Evolutionary conservation across 1,139 yeast species (phyloP).

Genomic region (Debaryomycetaceae sp.): DNA sequence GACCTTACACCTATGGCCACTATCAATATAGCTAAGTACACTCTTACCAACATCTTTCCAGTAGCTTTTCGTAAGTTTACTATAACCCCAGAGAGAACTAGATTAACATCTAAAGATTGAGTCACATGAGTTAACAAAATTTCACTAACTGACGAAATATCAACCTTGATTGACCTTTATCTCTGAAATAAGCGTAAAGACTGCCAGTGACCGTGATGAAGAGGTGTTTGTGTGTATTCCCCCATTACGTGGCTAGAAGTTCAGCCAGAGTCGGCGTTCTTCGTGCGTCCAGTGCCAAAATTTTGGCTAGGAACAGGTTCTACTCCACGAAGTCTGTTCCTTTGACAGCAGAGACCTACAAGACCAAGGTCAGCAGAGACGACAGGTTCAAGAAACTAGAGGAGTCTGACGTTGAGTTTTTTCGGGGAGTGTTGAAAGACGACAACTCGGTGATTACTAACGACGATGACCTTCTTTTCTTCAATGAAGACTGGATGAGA

Average conservation of each 20-base stretch:
- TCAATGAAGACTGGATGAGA: slow-evolving; percentile 95
- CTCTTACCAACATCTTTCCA: not conserved
- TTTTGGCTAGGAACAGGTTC: not conserved
- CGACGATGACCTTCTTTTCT: slow-evolving; percentile 62
- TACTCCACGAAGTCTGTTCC: slow-evolving; percentile 45
- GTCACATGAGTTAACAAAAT: not conserved
- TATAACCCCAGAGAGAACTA: not conserved
- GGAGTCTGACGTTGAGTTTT: slow-evolving; percentile 56
- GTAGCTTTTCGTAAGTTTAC: not conserved
- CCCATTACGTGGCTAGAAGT: too few relatives aligned
- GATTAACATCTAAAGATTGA: not conserved
- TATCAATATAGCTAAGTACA: not conserved
- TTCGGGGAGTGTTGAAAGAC: slow-evolving; percentile 54
- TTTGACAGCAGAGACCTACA: slow-evolving; percentile 62
- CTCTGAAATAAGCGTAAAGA: too few relatives aligned
- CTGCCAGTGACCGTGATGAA: too few relatives aligned
- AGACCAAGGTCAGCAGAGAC: slow-evolving; percentile 49
- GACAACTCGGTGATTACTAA: slow-evolving; percentile 48
- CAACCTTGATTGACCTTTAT: too few relatives aligned
- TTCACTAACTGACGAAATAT: not conserved
- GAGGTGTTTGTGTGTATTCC: too few relatives aligned
- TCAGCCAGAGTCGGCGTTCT: too few relatives aligned
- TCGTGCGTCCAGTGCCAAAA: not conserved
- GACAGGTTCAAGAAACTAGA: slow-evolving; percentile 45
- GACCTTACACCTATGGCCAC: not conserved